Base-by-base conservation (phyloP, 176 grass and related monocot genomes). In the Stipa capillata region DNA sequence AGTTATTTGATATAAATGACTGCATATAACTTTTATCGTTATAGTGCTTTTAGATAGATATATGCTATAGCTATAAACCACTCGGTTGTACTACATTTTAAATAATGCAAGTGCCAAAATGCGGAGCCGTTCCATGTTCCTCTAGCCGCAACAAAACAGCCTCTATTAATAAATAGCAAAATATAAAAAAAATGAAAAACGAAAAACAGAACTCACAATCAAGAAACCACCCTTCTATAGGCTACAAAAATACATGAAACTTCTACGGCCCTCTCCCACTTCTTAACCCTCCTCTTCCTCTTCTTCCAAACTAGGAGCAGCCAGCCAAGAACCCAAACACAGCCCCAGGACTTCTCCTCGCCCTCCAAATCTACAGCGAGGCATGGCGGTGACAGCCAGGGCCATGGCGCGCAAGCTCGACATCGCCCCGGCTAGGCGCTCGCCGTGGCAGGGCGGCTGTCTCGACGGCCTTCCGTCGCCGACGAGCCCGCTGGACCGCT, bases 201-300 rank as follows among this genome's bases (percentile, higher is more conserved):
- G 2, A 8, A 54, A 59, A 25, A 18, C 2, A 72, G 73, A 57
- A 62, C 53, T 20, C 42, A 28, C 10, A 9, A 50, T 18, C 32
- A 60, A 78, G 12, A 85, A 85, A 86, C 76, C 48, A 49, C 36
- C 69, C 15, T 57, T 24, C 2, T 20, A 6, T 20, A 20, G 68
- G 77, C 49, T 80, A 86, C 77, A n/a, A n/a, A 86, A 73, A 86
- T 86, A 86, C 69, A 80, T 12, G 58, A 74, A 80, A 80, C 47
- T 48, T 21, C 35, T 34, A 36, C 0, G 7, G 0, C 0, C 5
- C 83, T 36, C 13, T 43, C 34, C 44, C 83, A 79, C 83, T 79
- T 65, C 64, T 62, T 10, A n/a, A n/a, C n/a, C n/a, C n/a, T n/a
- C n/a, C n/a, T n/a, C n/a, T n/a, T n/a, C 48, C 21, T 52, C 11